Conservation (phyloP, 2,329 filamentous ascomycete species). For the Emergomyces pasteurianus region DNA sequence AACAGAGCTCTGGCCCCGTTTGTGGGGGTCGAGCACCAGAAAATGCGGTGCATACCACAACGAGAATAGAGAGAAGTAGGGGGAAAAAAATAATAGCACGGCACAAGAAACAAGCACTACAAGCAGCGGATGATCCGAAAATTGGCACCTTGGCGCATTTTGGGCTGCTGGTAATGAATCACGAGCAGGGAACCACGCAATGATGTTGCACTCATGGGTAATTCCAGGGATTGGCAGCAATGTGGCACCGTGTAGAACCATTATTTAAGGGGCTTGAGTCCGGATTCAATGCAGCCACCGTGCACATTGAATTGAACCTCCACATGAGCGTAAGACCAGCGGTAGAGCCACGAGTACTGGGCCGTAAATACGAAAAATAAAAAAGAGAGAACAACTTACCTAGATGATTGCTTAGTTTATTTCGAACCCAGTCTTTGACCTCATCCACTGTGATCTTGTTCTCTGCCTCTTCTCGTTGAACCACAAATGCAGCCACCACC, state of each 20-base stretch:
- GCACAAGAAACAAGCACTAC: conserved; percentile 11
- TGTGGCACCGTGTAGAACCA: not conserved
- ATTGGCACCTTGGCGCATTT: conserved; percentile 5
- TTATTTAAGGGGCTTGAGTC: not conserved
- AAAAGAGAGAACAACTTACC: conserved; percentile 30
- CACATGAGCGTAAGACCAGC: not conserved
- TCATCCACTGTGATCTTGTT: conserved; percentile 43
- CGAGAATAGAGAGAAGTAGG: not conserved
- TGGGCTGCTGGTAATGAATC: not conserved
- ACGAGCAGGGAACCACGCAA: not conserved
- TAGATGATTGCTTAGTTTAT: conserved; percentile 58
- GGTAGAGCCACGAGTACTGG: not conserved
- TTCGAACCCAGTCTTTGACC: conserved; percentile 60
- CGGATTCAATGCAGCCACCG: not conserved
- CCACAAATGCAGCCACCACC: conserved; percentile 71
- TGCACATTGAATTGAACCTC: not conserved
- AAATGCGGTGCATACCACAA: not conserved
- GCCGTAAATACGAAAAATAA: not conserved
- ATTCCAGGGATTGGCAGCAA: not conserved
- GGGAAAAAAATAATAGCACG: not conserved
- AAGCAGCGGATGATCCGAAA: conserved; percentile 4
- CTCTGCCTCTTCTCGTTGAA: conserved; percentile 36
- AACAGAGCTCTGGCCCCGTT: not conserved
- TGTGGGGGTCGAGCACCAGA: not conserved
- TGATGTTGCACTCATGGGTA: not conserved